These are phyloP conservation scores for Waltergamsia citrina DNA, from an alignment of 2,329 filamentous ascomycete species.

Conservation along the genomic window DNA sequence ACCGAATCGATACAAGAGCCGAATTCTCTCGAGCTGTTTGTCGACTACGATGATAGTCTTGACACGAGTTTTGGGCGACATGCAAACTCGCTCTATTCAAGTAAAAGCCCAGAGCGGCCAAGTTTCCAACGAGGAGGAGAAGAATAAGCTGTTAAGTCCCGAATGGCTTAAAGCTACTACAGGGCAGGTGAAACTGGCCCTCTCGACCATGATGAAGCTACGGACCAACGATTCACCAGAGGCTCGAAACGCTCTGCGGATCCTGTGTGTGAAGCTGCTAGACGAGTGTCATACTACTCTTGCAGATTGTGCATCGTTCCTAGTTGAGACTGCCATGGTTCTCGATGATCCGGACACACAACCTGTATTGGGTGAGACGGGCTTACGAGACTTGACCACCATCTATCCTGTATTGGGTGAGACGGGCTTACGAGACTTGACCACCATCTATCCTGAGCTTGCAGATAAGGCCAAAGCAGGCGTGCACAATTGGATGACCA, in stretches of 20 bases:
- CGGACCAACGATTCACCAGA: conserved; percentile 60
- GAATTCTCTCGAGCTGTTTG: conserved; percentile 55
- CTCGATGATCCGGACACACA: conserved; percentile 43
- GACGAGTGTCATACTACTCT: conserved; percentile 72
- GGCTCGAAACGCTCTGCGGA: conserved; percentile 57
- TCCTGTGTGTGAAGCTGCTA: conserved; percentile 64
- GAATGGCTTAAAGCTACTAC: conserved; percentile 74
- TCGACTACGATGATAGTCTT: conserved; percentile 46
- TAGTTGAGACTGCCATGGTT: conserved; percentile 74
- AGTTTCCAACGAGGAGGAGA: conserved; percentile 8
- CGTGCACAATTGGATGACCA: conserved; percentile 72
- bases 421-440: conserved; percentile 51
- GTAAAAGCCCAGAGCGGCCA: conserved; percentile 19
- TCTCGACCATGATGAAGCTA: conserved; percentile 68
- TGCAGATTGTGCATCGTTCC: conserved; percentile 55
- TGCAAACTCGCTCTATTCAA: conserved; percentile 39
- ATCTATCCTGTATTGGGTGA: conserved; percentile 53
- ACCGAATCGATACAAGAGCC: conserved; percentile 45
- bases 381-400: conserved; percentile 50
- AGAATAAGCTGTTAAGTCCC: conserved; percentile 29
- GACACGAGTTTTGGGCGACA: conserved; percentile 45
- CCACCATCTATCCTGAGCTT: conserved; percentile 52
- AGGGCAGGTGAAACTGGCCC: conserved; percentile 71
- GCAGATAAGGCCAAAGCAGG: conserved; percentile 57
- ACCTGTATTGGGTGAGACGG: conserved; percentile 30